Percentiles rank a stretch among this genome's conserved stretches.
Evolutionary conservation across 495 filamentous ascomycete species (phyloP).

Genomic region (Parachaetomium inaequale): DNA sequence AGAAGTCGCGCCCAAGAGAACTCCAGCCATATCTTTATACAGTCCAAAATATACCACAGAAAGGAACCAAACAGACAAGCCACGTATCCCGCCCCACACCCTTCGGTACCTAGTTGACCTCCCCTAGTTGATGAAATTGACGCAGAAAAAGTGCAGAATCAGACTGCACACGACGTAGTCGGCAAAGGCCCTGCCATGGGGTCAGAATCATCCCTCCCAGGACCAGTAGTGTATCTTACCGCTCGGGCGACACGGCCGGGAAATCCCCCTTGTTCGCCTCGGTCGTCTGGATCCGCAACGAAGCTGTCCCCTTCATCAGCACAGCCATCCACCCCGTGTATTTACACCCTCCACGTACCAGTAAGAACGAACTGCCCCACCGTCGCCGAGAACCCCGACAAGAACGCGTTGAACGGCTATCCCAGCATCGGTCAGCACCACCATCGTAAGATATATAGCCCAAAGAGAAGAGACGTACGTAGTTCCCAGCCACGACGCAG

Average conservation of each 20-base stretch:
- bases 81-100: neutral
- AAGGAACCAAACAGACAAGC: constrained; percentile 5
- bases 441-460: neutral
- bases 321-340: neutral
- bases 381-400: constrained; percentile 89
- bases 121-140: constrained; percentile 93
- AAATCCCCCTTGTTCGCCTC: constrained; percentile 70
- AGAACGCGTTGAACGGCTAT: constrained; percentile 97
- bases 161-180: constrained; percentile 94
- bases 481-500: constrained; percentile 89
- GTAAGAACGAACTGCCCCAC: constrained; percentile 98
- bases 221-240: constrained; percentile 43
- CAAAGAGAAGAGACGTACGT: constrained; percentile 55
- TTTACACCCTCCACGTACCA: constrained; percentile 45
- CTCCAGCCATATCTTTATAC: constrained; percentile 10
- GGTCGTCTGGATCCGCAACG: constrained; percentile 88
- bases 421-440: neutral
- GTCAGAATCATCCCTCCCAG: constrained; percentile 8
- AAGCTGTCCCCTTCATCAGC: constrained; percentile 43
- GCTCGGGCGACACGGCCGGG: constrained; percentile 62
- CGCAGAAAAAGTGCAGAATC: constrained; percentile 97
- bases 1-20: constrained; percentile 1
- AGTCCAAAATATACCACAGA: constrained; percentile 13
- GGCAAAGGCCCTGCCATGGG: constrained; percentile 73
- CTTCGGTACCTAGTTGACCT: neutral